phyloP scores from a whole-genome alignment of 768 basidiomycete genomes.

The Leucocoprinus leucothites region DNA sequence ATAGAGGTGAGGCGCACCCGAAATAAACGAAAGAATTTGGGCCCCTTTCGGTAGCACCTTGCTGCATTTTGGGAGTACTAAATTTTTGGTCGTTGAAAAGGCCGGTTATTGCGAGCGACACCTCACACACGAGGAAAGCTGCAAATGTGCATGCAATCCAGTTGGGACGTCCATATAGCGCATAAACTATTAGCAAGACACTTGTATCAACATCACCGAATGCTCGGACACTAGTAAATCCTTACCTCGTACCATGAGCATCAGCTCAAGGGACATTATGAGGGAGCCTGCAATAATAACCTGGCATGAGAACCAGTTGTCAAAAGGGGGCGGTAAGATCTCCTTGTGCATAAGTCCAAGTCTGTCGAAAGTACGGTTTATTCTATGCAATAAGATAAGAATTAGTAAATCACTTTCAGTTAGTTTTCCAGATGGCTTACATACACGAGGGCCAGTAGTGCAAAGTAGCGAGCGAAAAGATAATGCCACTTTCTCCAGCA shows the following conservation, averaged over 20 bases:
- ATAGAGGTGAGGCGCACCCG: slow-evolving; percentile 18
- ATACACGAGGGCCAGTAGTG: slow-evolving; percentile 23
- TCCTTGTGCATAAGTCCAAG: slow-evolving; percentile 12
- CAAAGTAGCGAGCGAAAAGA: slow-evolving; percentile 27
- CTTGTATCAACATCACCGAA: background rate
- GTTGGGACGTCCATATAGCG: slow-evolving; percentile 29
- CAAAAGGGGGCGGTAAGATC: slow-evolving; percentile 12
- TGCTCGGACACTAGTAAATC: background rate
- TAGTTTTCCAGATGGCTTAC: slow-evolving; percentile 3
- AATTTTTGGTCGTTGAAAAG: slow-evolving; percentile 18
- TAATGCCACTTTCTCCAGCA: slow-evolving; percentile 28
- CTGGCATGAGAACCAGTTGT: slow-evolving; percentile 24
- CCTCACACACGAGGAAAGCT: slow-evolving; percentile 20
- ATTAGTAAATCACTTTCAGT: background rate
- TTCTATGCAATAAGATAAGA: slow-evolving; percentile 14
- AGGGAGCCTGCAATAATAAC: slow-evolving; percentile 22
- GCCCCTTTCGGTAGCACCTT: slow-evolving; percentile 18
- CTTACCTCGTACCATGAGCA: slow-evolving; percentile 27
- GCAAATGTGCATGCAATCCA: slow-evolving; percentile 22
- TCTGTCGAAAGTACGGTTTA: slow-evolving; percentile 21
- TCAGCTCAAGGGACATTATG: slow-evolving; percentile 26
- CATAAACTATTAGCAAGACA: slow-evolving; percentile 23
- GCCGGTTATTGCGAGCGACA: slow-evolving; percentile 19
- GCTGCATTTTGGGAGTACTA: slow-evolving; percentile 15
- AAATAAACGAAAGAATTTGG: slow-evolving; percentile 24